Base-by-base conservation (phyloP, 192 early-diverging fungal genomes). In the Entomortierella lignicola region DNA sequence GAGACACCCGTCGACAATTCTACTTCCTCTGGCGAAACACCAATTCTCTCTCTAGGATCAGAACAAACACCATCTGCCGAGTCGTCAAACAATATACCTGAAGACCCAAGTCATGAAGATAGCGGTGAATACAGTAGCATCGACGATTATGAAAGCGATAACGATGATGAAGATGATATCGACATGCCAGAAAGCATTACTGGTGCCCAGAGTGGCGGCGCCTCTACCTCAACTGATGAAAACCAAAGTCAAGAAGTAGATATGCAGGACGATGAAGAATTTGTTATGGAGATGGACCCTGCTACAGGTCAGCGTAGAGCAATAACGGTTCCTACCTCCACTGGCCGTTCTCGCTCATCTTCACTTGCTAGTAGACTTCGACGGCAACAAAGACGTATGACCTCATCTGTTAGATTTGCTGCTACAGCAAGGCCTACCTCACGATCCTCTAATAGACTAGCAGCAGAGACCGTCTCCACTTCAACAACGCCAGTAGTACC, bases 361-460 rank as follows among this genome's bases (percentile, higher is more conserved):
- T 67, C 65, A 13, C 50, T 75, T 27, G 25, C 60, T 20, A 47
- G 47, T 42, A 48, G 65, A 20, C 51, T 75, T 7, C 18, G 64
- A 26, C 57, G 72, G 5, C 72, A 75, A 31, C 72, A 75, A 27
- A 58, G 54, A 13, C 63, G 72, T 23, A 67, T 75, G 65, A 56
- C 64, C 23, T 42, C 64, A 0, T 32, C 72, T 18, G 44, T 47
- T 4, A 12, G 44, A 47, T 37, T 37, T 10, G 10, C 34, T 7
- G 34, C 34, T 10, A 37, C 34, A 37, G 34, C 26, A 5, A 37
- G 34, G 34, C 34, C 34, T 2, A 56, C 39, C 8, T 23, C 51
- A 8, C 11, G 44, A 18, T 34, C 11, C 17, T 56, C 57, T 21
- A 39, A 25, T 11, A 15, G 27, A 31, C 26, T 32, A 12, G 18